Evolutionary conservation across 257 asterid genomes (phyloP).

Genomic region (Gentiana dahurica): DNA sequence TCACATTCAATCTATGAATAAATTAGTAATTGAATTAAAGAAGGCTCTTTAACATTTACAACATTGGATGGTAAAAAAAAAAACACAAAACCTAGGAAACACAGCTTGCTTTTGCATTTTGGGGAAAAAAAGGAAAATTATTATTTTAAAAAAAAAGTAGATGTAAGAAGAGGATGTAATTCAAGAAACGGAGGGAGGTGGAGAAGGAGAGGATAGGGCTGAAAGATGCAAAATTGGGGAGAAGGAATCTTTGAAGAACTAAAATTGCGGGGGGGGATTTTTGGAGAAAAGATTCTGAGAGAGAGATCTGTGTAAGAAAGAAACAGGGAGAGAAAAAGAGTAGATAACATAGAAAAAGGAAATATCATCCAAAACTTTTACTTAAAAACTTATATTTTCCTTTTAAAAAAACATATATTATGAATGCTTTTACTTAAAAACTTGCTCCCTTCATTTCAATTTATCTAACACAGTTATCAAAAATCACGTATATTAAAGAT

Average conservation of each 20-base stretch:
- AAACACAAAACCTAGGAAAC: slow-evolving; percentile 5
- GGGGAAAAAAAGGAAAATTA: not conserved
- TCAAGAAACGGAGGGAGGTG: slow-evolving; percentile 5
- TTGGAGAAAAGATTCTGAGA: slow-evolving; percentile 16
- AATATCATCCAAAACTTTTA: not conserved
- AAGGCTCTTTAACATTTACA: slow-evolving; percentile 6
- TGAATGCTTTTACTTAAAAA: not conserved
- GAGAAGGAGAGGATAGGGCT: not conserved
- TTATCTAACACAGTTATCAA: not conserved
- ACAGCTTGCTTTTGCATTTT: slow-evolving; percentile 7
- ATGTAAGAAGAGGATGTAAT: slow-evolving; percentile 11
- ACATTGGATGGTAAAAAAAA: not conserved
- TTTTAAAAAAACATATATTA: not conserved
- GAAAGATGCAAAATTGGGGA: not conserved
- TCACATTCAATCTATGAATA: slow-evolving; percentile 1
- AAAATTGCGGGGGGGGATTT: slow-evolving; percentile 22
- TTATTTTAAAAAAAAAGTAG: not conserved
- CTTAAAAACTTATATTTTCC: not conserved
- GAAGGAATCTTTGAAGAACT: slow-evolving; percentile 20
- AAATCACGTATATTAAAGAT: not conserved
- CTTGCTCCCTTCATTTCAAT: not conserved
- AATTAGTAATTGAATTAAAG: slow-evolving; percentile 11
- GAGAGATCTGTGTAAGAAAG: slow-evolving; percentile 24
- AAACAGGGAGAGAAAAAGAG: slow-evolving; percentile 8
- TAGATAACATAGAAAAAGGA: slow-evolving; percentile 4